A percentile compares a stretch with the other conserved stretches of the same genome.
Evolutionary conservation across 768 basidiomycete genomes (phyloP).

Genomic region (Termitomyces sp.): DNA sequence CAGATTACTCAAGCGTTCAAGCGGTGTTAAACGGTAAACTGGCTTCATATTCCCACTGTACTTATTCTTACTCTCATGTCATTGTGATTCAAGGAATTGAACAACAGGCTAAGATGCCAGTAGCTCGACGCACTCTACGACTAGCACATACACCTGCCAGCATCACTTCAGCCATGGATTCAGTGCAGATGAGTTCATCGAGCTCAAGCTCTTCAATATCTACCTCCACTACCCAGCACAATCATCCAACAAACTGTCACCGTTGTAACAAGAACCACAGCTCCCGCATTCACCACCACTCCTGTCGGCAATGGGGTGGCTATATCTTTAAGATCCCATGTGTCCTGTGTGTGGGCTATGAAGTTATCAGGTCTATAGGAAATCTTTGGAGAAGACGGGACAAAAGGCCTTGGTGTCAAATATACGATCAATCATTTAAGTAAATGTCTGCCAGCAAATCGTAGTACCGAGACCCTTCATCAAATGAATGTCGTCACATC

Average conservation of each 20-base stretch:
- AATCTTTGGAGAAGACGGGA: neutral
- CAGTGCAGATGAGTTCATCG: neutral
- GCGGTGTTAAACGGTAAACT: constrained; percentile 8
- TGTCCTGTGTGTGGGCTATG: neutral
- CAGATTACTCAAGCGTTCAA: constrained; percentile 25
- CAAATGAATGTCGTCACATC: no score
- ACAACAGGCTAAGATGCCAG: neutral
- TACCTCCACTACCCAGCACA: neutral
- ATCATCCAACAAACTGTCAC: constrained; percentile 1
- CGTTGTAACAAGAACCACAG: neutral
- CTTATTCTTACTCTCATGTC: neutral
- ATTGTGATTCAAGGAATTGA: neutral
- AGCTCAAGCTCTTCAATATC: neutral
- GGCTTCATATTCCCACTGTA: neutral
- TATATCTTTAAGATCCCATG: neutral
- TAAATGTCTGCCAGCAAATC: no score
- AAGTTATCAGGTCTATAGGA: neutral
- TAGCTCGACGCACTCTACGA: neutral
- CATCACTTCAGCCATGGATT: neutral
- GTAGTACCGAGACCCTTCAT: no score
- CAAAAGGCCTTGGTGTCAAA: no score
- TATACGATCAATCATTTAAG: no score
- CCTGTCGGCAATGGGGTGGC: neutral
- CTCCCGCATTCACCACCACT: neutral
- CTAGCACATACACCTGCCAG: neutral